Conservation (phyloP, 2,329 filamentous ascomycete species). For the Cadophora luteo-olivacea region DNA sequence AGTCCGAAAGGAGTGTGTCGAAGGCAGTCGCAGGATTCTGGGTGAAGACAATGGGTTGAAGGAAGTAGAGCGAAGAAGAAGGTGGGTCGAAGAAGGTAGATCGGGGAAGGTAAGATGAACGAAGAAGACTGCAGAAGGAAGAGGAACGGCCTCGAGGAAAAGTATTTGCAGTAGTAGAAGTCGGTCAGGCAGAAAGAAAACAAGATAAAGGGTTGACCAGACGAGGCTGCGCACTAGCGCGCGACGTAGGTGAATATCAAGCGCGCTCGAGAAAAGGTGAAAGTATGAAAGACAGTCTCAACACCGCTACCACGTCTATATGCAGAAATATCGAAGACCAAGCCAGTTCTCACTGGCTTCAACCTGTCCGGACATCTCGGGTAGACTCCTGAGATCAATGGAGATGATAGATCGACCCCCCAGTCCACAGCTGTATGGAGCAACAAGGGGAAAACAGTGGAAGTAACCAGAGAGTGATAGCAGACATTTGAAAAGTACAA, state of each 20-base stretch:
- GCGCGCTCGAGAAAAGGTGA: neutral
- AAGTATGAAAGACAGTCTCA: neutral
- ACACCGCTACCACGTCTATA: neutral
- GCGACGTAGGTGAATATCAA: neutral
- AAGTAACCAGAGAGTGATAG: neutral
- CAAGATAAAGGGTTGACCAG: neutral
- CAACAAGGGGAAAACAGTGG: neutral
- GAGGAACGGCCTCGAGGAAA: neutral
- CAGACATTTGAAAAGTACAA: neutral
- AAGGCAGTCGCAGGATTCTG: neutral
- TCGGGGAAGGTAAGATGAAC: neutral
- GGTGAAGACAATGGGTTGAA: neutral
- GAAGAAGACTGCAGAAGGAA: neutral
- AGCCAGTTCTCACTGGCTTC: neutral
- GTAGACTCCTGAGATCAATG: neutral
- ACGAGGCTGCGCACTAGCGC: neutral
- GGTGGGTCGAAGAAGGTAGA: neutral
- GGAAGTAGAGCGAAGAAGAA: neutral
- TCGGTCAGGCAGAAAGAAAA: neutral
- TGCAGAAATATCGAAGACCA: neutral
- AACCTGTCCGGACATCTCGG: neutral
- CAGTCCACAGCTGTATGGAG: neutral
- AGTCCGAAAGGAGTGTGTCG: neutral
- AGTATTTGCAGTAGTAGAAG: neutral
- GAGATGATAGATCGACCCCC: neutral